Base-by-base conservation (phyloP, 768 basidiomycete genomes). In the Suillus fuscotomentosus region DNA sequence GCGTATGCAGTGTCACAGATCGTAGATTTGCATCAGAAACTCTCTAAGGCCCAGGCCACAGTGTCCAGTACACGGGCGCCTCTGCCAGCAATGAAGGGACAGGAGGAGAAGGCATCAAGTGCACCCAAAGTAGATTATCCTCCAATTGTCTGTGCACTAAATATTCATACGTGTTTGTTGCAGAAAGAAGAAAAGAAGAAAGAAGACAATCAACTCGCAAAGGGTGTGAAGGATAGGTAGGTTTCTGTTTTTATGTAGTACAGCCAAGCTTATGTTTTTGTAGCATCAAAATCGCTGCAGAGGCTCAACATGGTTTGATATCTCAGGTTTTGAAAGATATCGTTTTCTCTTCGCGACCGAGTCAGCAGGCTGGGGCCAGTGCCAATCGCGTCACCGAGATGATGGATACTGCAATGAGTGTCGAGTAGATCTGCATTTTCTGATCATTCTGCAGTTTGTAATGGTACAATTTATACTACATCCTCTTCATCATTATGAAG, bases 1-100 rank as follows among this genome's bases (percentile, higher is more conserved):
- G 90, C 91, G 62, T 99, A 98, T 75, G 90, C 95, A 3, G 95
- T 95, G 0, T 91, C 94, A 0, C 97, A 99, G 73, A 83, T 99
- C 2, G 79, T 85, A 22, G 97, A 99, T 78, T 78, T 99, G 42
- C 91, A 95, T 62, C 89, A 94, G 78, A 99, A 99, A 76, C 81
- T 99, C 20, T 77, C 84, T 3, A 92, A 88, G 70, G 91, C 91
- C 3, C 88, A 89, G 67, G 72, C 75, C 2, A 72, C 83, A 2
- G 84, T 93, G 1, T 70, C 79, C 1, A 81, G 75, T 38, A 89
- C 92, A 5, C 85, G 90, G 3, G 83, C 89, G 0, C 72, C 83
- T 1, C 75, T 83, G 5, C 88, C 89, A 0, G 65, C 78, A 0
- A 48, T 83, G 60, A 88, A 88, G 64, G 84, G 77, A 7, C 75